These are phyloP conservation scores for Hypoxylon intermedium DNA, from an alignment of 495 filamentous ascomycete genomes.

Conservation along the genomic window DNA sequence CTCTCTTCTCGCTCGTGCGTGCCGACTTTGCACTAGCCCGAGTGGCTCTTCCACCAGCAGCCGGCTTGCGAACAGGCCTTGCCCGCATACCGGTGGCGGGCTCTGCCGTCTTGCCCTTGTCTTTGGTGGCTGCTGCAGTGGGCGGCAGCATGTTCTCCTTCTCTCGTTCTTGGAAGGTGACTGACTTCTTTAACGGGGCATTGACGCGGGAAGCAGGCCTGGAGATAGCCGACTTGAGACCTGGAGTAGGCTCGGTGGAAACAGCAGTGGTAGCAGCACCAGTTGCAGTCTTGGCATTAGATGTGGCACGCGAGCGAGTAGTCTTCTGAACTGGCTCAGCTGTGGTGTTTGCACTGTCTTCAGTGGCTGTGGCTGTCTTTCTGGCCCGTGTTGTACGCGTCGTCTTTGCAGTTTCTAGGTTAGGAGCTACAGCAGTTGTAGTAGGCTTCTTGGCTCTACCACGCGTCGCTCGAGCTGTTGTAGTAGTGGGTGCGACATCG, in stretches of 20 bases:
- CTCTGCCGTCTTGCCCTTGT: slow-evolving; percentile 39
- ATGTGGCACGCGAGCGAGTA: slow-evolving; percentile 47
- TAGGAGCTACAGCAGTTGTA: slow-evolving; percentile 7
- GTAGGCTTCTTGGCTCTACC: slow-evolving; percentile 31
- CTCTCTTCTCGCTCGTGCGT: slow-evolving; percentile 21
- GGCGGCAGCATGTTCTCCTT: slow-evolving; percentile 59
- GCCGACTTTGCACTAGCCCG: slow-evolving; percentile 35
- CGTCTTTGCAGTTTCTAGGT: slow-evolving; percentile 41
- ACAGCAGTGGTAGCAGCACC: slow-evolving; percentile 38
- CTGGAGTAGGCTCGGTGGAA: slow-evolving; percentile 48
- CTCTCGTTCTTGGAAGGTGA: slow-evolving; percentile 64
- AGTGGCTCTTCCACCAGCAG: slow-evolving; percentile 35
- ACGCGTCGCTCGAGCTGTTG: slow-evolving; percentile 39
- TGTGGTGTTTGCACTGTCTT: slow-evolving; percentile 30
- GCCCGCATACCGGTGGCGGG: slow-evolving; percentile 50
- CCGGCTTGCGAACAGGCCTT: slow-evolving; percentile 50
- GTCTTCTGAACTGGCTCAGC: slow-evolving; percentile 46
- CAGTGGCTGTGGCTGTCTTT: slow-evolving; percentile 37
- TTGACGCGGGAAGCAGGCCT: slow-evolving; percentile 33
- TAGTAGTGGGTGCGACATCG: slow-evolving; percentile 16
- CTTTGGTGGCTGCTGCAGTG: slow-evolving; percentile 27
- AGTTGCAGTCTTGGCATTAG: slow-evolving; percentile 37
- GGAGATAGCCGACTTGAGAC: slow-evolving; percentile 45
- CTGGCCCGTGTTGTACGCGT: slow-evolving; percentile 44
- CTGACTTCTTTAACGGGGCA: slow-evolving; percentile 56